Percentiles rank a stretch among this genome's conserved stretches.
These are phyloP conservation scores for Clarkia xantiana DNA, from an alignment of 345 rosid genomes.

Conservation along the genomic window DNA sequence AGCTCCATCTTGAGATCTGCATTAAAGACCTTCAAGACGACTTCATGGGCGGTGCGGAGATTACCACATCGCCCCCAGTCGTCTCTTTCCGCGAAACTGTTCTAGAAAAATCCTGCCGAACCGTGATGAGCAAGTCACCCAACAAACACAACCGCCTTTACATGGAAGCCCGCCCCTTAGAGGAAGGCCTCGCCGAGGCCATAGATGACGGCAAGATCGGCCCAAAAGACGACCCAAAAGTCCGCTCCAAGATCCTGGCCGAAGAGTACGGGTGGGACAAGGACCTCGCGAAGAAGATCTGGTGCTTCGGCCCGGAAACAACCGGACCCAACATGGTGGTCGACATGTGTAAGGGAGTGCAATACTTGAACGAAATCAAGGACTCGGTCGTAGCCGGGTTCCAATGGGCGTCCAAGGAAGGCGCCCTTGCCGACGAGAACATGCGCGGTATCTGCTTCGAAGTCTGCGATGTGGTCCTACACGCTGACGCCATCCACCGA, in stretches of 20 bases:
- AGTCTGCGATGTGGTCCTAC: conserved; percentile 75
- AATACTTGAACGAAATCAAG: conserved; percentile 74
- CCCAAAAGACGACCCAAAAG: conserved; percentile 75
- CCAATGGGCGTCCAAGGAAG: conserved; percentile 89
- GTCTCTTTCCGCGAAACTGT: conserved; percentile 74
- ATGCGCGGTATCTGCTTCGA: conserved; percentile 84
- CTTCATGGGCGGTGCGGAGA: conserved; percentile 83
- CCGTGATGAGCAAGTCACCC: conserved; percentile 50
- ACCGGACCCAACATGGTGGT: conserved; percentile 81
- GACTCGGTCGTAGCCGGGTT: conserved; percentile 83
- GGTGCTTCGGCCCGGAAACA: conserved; percentile 83
- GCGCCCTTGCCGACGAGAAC: conserved; percentile 62
- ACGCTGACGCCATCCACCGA: conserved; percentile 77
- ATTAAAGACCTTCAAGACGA: conserved; percentile 67
- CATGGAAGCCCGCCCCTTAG: conserved; percentile 78
- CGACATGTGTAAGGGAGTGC: conserved; percentile 89
- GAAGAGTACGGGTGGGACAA: conserved; percentile 83
- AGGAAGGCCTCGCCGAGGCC: conserved; percentile 73
- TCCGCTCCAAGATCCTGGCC: conserved; percentile 49
- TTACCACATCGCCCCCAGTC: conserved; percentile 54
- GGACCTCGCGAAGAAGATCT: conserved; percentile 76
- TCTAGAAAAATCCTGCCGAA: conserved; percentile 38
- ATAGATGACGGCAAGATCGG: conserved; percentile 73
- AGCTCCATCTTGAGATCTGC: conserved; percentile 68
- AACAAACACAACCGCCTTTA: conserved; percentile 76